Base-by-base conservation (phyloP, 768 basidiomycete species). In the Pisolithus sp. region DNA sequence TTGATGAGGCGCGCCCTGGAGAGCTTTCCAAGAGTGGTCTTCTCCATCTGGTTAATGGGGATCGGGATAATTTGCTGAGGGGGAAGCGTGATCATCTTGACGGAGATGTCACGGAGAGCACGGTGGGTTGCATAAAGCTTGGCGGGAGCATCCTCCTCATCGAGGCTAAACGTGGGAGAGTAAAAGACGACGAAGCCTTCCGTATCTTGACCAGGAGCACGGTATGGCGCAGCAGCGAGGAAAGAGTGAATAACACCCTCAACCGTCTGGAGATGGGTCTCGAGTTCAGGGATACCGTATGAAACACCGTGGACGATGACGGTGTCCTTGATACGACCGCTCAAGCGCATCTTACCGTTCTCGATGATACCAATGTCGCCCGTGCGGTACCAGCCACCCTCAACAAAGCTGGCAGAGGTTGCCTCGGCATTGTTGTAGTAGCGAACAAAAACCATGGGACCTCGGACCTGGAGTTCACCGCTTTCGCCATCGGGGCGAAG, bases 341-440 rank as follows among this genome's bases (percentile, higher is more conserved):
- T 61, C 26, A 74, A 59, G 42, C 70, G 59, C 46, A 75, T 55
- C 17, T 62, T 55, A 17, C 66, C 66, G 7, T 63, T 57, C 46
- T 60, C 51, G 7, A 76, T 61, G 30, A 66, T 59, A 20, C 73
- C 78, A 13, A 76, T 60, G 56, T 83, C 82, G 13, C 82, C 81
- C 12, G 81, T 81, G 62, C 73, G 75, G 62, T 76, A 76, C 80
- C 81, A 83, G 2, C 74, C 71, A 18, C 73, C 76, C 7, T 59
- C 53, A 1, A 70, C 72, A 56, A 82, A 76, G 7, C 75, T 71
- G 34, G 72, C 70, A 17, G 54, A 53, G 12, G 79, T 81, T 0
- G 79, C 77, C 52, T 71, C 58, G 7, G 57, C 49, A 57, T 81
- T 77, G 58, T 68, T 70, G 61, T 68, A 72, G 58, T 81, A 82